A percentile compares a stretch with the other conserved stretches of the same genome.
phyloP scores from a whole-genome alignment of 2,329 filamentous ascomycete species.

The Aspergillus jensenii region DNA sequence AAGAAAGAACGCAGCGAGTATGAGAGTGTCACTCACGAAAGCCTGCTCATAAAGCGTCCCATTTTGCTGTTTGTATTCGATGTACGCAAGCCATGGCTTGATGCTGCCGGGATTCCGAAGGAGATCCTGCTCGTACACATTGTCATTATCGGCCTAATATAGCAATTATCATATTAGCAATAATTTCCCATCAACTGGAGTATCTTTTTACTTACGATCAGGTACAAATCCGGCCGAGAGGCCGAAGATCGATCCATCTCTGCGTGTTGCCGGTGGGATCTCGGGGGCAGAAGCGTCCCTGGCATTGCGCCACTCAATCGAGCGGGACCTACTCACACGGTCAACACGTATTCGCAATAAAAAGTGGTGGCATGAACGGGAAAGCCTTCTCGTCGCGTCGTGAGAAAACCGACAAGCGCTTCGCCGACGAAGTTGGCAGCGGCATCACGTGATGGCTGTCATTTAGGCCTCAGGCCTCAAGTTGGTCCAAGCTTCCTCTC shows the following conservation, averaged over 20 bases:
- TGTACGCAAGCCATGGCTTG: constrained; percentile 94
- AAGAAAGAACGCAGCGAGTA: background rate
- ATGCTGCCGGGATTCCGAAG: constrained; percentile 79
- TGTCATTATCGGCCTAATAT: constrained; percentile 76
- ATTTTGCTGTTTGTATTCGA: constrained; percentile 85
- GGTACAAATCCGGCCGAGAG: constrained; percentile 44
- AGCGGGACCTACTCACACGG: constrained; percentile 35
- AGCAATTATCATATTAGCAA: constrained; percentile 34
- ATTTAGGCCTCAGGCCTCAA: constrained; percentile 15
- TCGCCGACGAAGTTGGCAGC: constrained; percentile 28
- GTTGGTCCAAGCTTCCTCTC: constrained; percentile 22
- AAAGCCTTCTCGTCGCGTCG: constrained; percentile 29
- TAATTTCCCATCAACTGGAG: constrained; percentile 22
- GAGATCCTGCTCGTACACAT: constrained; percentile 94
- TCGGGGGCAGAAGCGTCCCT: constrained; percentile 50
- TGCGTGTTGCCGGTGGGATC: constrained; percentile 44
- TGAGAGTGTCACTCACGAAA: constrained; percentile 50
- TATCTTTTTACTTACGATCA: constrained; percentile 40
- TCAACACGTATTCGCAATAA: constrained; percentile 28
- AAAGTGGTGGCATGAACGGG: constrained; percentile 26
- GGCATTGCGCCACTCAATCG: constrained; percentile 49
- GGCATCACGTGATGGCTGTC: constrained; percentile 27
- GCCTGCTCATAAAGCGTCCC: constrained; percentile 84
- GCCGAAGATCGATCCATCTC: constrained; percentile 43
- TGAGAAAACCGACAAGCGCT: constrained; percentile 15